Evolutionary conservation across 495 filamentous ascomycete genomes (phyloP).

Genomic region (Annulohypoxylon moriforme): DNA sequence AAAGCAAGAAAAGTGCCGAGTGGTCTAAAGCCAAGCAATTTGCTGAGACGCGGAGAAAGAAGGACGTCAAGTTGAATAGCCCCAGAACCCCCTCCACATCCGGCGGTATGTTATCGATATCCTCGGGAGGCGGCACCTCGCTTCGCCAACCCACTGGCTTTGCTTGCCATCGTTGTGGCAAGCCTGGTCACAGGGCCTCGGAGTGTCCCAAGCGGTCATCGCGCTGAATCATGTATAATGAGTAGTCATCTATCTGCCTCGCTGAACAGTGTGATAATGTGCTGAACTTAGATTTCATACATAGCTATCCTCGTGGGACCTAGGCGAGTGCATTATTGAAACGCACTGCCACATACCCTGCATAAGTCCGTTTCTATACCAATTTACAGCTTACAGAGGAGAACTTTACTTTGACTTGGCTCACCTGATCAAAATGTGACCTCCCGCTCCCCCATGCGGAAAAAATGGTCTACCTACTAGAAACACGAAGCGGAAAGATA

Average conservation of each 20-base stretch:
- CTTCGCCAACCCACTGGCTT: slow-evolving; percentile 28
- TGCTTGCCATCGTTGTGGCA: slow-evolving; percentile 46
- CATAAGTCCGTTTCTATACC: slow-evolving; percentile 13
- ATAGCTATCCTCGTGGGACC: slow-evolving; percentile 13
- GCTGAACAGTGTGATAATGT: slow-evolving; percentile 16
- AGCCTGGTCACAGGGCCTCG: slow-evolving; percentile 44
- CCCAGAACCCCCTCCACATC: slow-evolving; percentile 62
- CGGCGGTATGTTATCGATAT: slow-evolving; percentile 48
- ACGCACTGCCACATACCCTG: neutral
- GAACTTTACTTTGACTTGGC: neutral
- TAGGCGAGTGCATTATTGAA: slow-evolving; percentile 17
- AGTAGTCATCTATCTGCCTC: slow-evolving; percentile 7
- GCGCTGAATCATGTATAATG: slow-evolving; percentile 32
- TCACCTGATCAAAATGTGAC: slow-evolving; percentile 5
- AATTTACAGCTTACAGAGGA: neutral
- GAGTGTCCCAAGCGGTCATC: slow-evolving; percentile 40
- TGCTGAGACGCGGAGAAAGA: slow-evolving; percentile 64
- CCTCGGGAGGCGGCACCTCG: slow-evolving; percentile 41
- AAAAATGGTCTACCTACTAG: slow-evolving; percentile 4
- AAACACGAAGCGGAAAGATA: neutral
- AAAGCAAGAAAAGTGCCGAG: slow-evolving; percentile 51
- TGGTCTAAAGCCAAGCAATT: slow-evolving; percentile 56
- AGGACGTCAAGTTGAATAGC: slow-evolving; percentile 68
- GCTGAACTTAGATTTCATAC: slow-evolving; percentile 18
- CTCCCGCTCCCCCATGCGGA: neutral